Evolutionary conservation across 208 protist genomes (phyloP).

Genomic region (Blechomonas ayalai): DNA sequence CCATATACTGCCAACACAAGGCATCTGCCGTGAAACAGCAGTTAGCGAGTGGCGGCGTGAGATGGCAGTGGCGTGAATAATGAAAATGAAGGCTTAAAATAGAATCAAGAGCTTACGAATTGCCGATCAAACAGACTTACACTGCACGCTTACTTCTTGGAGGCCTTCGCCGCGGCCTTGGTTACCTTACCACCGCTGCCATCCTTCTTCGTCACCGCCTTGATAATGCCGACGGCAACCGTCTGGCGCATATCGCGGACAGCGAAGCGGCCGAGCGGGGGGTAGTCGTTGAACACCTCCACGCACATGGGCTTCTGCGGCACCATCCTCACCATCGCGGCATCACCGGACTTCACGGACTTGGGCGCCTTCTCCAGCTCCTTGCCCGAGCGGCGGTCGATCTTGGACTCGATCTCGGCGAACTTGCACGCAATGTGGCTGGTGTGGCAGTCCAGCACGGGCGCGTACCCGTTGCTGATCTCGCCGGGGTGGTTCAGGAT

Average conservation of each 20-base stretch:
- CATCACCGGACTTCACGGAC: constrained; percentile 90
- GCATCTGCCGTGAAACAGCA: too few relatives aligned
- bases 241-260: constrained; percentile 94
- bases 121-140: too few relatives aligned
- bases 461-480: constrained; percentile 86
- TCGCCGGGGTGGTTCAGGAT: constrained; percentile 91
- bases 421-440: constrained; percentile 93
- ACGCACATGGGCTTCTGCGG: constrained; percentile 92
- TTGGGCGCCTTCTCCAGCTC: constrained; percentile 84
- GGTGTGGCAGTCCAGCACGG: constrained; percentile 93
- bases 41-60: too few relatives aligned
- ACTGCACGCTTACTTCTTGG: constrained; percentile 69
- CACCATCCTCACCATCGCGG: constrained; percentile 84
- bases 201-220: constrained; percentile 73
- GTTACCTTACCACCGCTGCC: constrained; percentile 64
- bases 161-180: constrained; percentile 62
- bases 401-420: constrained; percentile 81
- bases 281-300: constrained; percentile 92
- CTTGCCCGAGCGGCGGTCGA: constrained; percentile 90
- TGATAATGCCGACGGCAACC: constrained; percentile 96
- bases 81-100: too few relatives aligned
- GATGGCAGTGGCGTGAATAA: too few relatives aligned
- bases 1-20: too few relatives aligned
- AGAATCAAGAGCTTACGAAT: too few relatives aligned
- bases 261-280: constrained; percentile 94